These are phyloP conservation scores for Buxus sempervirens DNA, from an alignment of 164 flowering plant species.

Conservation along the genomic window DNA sequence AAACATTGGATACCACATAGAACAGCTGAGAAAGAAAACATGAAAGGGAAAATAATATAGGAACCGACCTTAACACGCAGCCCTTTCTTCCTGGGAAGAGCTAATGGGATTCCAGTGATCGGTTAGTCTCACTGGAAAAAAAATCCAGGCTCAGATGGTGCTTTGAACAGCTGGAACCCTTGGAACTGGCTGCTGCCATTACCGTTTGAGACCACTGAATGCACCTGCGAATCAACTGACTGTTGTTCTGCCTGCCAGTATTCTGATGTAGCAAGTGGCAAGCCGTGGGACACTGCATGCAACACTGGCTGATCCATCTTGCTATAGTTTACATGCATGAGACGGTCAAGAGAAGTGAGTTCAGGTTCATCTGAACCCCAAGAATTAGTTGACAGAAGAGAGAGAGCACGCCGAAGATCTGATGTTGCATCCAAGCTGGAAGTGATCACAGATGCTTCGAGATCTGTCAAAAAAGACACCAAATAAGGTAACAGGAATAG, in stretches of 20 bases:
- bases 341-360: slow-evolving; percentile 24
- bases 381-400: slow-evolving; percentile 91
- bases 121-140: slow-evolving; percentile 30
- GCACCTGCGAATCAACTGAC: slow-evolving; percentile 21
- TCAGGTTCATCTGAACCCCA: slow-evolving; percentile 44
- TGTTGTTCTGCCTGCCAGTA: slow-evolving; percentile 41
- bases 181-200: slow-evolving; percentile 31
- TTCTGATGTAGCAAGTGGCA: slow-evolving; percentile 32
- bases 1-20: no score
- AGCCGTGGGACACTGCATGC: slow-evolving; percentile 31
- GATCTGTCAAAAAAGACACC: slow-evolving; percentile 31
- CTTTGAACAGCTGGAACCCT: slow-evolving; percentile 45
- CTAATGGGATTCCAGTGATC: slow-evolving; percentile 10
- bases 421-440: slow-evolving; percentile 42
- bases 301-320: slow-evolving; percentile 23
- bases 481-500: neutral
- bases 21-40: no score
- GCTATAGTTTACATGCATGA: slow-evolving; percentile 25
- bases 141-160: slow-evolving; percentile 39
- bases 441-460: slow-evolving; percentile 34
- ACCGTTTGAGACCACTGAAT: slow-evolving; percentile 15
- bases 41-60: neutral
- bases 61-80: neutral
- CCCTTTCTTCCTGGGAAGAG: neutral
- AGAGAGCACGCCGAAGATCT: slow-evolving; percentile 81